Base-by-base conservation (phyloP, 441 rosid species). In the Melastoma candidum region DNA sequence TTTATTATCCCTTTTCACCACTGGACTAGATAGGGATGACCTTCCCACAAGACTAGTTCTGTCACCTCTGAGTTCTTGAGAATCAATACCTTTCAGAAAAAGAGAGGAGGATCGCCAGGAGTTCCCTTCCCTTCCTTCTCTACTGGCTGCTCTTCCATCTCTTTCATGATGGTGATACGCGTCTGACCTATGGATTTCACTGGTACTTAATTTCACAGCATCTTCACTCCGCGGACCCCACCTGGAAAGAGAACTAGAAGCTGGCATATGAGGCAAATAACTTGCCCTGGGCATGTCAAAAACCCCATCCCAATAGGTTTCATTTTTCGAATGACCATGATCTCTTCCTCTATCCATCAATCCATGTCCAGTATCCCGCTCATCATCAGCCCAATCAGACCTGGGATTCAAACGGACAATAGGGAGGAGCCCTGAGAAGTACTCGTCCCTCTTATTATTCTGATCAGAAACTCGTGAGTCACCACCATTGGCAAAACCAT, bases 381-480 rank as follows among this genome's bases (percentile, higher is more conserved):
- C 98, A 74, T 93, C 98, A 76, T 93, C 98, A 56, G 92, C 95
- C 97, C 98, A 93, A 67, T 93, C 98, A 65, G 95, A 93, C 56
- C 98, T 79, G 26, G 95, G 95, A 44, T 78, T 72, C 84, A 88
- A 67, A 48, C 76, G 77, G 70, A 88, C 84, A 60, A 85, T 68
- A 1, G 95, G 95, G 48, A 92, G 63, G 43, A 89, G 95, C 47
- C 81, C 94, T 2, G 79, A 63, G 65, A 81, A 73, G 67, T 57
- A 77, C 22, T 79, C 82, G 7, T 85, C 87, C 61, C 71, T 83
- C 67, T 74, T 92, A 54, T 72, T 56, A 45, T 56, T 72, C 65
- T 74, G 83, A 56, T 79, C 80, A 3, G 71, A 66, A 53, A 65
- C 39, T 44, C 59, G 70, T 45, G 79, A 69, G 57, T 73, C 77